A percentile compares a stretch with the other conserved stretches of the same genome.
Conservation (phyloP, 139 green algal genomes). For the Chlamydomonas applanata region DNA sequence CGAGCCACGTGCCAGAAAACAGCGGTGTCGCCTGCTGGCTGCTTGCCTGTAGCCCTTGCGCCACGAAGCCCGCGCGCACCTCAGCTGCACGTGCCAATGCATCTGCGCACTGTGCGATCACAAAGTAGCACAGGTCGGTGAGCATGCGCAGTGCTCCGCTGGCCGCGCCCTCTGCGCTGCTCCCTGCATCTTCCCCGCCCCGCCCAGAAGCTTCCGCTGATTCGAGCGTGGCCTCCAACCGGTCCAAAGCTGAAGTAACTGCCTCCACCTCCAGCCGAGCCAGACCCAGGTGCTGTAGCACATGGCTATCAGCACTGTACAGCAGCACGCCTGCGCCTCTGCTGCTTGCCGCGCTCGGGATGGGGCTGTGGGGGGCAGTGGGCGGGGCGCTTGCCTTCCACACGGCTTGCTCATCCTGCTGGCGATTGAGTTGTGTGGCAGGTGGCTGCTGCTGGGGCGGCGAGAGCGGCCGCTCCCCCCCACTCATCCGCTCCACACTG, state of each 20-base stretch:
- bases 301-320: neutral
- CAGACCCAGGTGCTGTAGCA: neutral
- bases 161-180: neutral
- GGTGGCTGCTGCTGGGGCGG: conserved; percentile 3
- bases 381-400: too few species aligned
- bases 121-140: neutral
- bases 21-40: neutral
- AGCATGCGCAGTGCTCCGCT: neutral
- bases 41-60: neutral
- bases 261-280: conserved; percentile 11
- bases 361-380: too few species aligned
- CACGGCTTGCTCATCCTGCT: too few species aligned
- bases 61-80: too few species aligned
- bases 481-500: too few species aligned
- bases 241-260: neutral
- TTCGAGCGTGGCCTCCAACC: neutral
- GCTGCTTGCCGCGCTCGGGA: too few species aligned
- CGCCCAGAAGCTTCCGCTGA: neutral
- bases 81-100: neutral
- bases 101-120: conserved; percentile 1
- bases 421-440: too few species aligned
- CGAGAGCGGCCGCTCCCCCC: neutral
- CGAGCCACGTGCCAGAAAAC: conserved; percentile 3
- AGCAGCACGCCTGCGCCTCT: neutral
- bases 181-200: neutral